Evolutionary conservation across 176 grass and related monocot genomes (phyloP), one percentile per base, ranked within the genome.

Genomic region (Rhynchospora breviuscula): DNA sequence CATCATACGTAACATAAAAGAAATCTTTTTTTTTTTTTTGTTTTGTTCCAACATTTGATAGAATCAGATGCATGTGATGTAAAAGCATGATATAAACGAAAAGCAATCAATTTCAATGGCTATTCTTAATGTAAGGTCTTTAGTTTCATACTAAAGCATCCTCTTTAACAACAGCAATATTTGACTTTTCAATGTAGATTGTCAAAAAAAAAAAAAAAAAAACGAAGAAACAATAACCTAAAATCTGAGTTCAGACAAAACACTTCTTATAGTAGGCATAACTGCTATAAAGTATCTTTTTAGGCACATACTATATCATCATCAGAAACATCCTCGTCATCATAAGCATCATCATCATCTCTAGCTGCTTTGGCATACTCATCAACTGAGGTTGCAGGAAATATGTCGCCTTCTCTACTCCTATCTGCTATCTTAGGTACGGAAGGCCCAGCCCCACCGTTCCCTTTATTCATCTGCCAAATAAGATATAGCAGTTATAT

Each of bases 381-480:
- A 35, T 92, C 89, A 0, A 94, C 82, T 25, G 92, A 91, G 40
- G 62, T 79, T 7, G 77, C 84, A 75, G 90, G 81, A 76, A 93
- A 98, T 44, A 93, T 25, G 63, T 94, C 90, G 2, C 95, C 92
- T 73, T 93, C 92, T 70, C 90, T 85, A 60, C 88, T 92, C 85
- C 90, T 89, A 82, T 94, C 90, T 5, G 79, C 95, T 54, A 94
- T 87, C 89, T 91, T 93, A 23, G 92, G 89, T 31, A 94, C 78
- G 8, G 90, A 84, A 1, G 85, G 0, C 4, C 81, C 82, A 9
- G 67, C 88, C 25, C 59, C 87, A 23, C 60, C 66, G 57, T 81
- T 94, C 7, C 72, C 85, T 84, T 93, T 98, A 83, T 94, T 92
- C 92, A 91, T 91, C 95, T 98, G 86, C 0, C 83, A 66, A 5